phyloP scores from a whole-genome alignment of 768 basidiomycete species.

The Kwoniella bestiolae region DNA sequence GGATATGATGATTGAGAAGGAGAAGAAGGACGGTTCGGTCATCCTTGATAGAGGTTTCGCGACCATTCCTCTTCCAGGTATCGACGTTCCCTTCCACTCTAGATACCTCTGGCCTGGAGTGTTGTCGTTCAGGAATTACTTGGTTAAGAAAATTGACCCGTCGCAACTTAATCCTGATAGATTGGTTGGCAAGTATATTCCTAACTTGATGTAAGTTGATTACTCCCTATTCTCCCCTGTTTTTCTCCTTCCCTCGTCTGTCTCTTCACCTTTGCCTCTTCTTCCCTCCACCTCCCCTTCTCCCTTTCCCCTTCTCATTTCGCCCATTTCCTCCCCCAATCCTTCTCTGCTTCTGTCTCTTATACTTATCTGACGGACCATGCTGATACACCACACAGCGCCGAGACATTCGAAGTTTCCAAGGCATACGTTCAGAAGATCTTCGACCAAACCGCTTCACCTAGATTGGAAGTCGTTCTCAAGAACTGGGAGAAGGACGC shows the following conservation, averaged over 20 bases:
- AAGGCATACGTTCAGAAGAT: constrained; percentile 88
- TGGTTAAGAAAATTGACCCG: constrained; percentile 97
- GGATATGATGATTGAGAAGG: constrained; percentile 74
- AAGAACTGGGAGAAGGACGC: constrained; percentile 88
- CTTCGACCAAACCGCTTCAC: constrained; percentile 94
- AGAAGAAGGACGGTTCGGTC: constrained; percentile 82
- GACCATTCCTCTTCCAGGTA: constrained; percentile 91
- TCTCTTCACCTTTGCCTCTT: not conserved
- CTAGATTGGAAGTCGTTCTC: constrained; percentile 91
- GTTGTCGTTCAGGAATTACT: constrained; percentile 93
- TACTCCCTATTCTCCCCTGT: not conserved
- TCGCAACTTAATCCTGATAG: constrained; percentile 90
- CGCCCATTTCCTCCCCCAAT: too few relatives aligned
- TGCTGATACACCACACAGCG: constrained; percentile 53
- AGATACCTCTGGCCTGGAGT: constrained; percentile 99
- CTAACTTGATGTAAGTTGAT: constrained; percentile 72
- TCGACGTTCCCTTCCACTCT: constrained; percentile 99
- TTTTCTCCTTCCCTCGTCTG: too few relatives aligned
- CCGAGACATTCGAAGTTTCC: constrained; percentile 58
- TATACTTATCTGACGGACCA: too few relatives aligned
- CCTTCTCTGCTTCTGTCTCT: too few relatives aligned
- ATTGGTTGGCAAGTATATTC: constrained; percentile 92
- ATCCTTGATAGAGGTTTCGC: constrained; percentile 96
- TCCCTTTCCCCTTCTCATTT: too few relatives aligned
- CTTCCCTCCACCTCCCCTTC: not conserved